phyloP scores from a whole-genome alignment of 1,284 basidiomycete genomes.

The Hortiboletus rubellus region DNA sequence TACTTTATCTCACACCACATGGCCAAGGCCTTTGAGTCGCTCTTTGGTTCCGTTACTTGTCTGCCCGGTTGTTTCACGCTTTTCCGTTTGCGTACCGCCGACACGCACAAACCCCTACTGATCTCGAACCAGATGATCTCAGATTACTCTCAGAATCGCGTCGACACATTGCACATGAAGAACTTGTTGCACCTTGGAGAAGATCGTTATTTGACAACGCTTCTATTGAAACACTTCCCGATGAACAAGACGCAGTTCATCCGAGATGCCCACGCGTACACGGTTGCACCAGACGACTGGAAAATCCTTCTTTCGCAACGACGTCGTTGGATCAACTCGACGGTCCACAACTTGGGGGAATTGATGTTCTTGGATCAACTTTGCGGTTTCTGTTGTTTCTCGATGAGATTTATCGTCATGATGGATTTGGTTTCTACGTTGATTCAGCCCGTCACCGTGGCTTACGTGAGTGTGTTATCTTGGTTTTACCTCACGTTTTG shows the following conservation, averaged over 20 bases:
- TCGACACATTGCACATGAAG: slow-evolving; percentile 98
- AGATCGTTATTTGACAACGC: slow-evolving; percentile 96
- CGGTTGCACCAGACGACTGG: slow-evolving; percentile 93
- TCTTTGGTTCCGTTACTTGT: slow-evolving; percentile 98
- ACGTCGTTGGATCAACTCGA: slow-evolving; percentile 99
- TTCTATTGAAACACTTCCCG: slow-evolving; percentile 94
- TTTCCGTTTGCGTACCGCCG: slow-evolving; percentile 90
- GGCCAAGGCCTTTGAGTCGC: slow-evolving; percentile 95
- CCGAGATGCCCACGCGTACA: slow-evolving; percentile 89
- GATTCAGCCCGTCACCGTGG: slow-evolving; percentile 90
- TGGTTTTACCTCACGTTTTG: background rate
- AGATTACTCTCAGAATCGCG: slow-evolving; percentile 94
- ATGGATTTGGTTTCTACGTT: slow-evolving; percentile 89
- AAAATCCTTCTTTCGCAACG: slow-evolving; percentile 94
- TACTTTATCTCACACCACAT: slow-evolving; percentile 98
- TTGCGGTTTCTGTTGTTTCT: slow-evolving; percentile 98
- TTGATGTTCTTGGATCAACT: slow-evolving; percentile 90
- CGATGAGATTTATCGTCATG: slow-evolving; percentile 98
- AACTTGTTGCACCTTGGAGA: slow-evolving; percentile 96
- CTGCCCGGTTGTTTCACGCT: slow-evolving; percentile 97
- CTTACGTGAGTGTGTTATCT: slow-evolving; percentile 67
- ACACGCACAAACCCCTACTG: slow-evolving; percentile 87
- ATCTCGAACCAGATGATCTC: slow-evolving; percentile 88
- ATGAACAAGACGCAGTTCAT: slow-evolving; percentile 93
- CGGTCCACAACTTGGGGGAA: slow-evolving; percentile 95